These are phyloP conservation scores for Ophiocordyceps robertsii DNA, from an alignment of 2,329 filamentous ascomycete species.

Conservation along the genomic window DNA sequence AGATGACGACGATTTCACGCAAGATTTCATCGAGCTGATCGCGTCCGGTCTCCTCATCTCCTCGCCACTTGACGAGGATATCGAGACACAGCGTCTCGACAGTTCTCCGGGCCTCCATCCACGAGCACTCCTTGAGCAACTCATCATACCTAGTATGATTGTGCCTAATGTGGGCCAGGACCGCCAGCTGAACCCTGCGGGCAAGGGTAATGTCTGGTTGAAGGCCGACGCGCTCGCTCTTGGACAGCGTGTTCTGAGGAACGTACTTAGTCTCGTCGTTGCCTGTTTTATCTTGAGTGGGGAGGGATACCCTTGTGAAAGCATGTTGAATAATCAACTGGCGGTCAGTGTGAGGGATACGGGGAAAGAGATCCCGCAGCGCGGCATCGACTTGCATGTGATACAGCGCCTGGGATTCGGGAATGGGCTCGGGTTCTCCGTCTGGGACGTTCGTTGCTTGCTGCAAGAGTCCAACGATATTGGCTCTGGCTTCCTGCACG, in stretches of 20 bases:
- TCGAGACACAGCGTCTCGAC: constrained; percentile 50
- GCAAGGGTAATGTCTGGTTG: constrained; percentile 41
- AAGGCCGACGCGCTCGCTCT: constrained; percentile 44
- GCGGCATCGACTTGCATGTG: constrained; percentile 48
- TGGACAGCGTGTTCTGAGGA: constrained; percentile 21
- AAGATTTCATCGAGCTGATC: constrained; percentile 56
- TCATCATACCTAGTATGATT: constrained; percentile 53
- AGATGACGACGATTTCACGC: constrained; percentile 51
- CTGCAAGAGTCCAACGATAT: constrained; percentile 12
- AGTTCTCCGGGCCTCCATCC: constrained; percentile 34
- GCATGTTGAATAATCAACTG: constrained; percentile 48
- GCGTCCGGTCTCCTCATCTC: constrained; percentile 54
- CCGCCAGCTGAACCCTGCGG: constrained; percentile 50
- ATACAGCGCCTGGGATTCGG: constrained; percentile 44
- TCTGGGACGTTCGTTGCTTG: constrained; percentile 8
- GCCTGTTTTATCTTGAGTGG: neutral
- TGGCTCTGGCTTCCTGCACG: constrained; percentile 37
- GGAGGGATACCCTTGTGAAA: constrained; percentile 40
- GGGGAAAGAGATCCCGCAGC: constrained; percentile 49
- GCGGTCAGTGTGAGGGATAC: constrained; percentile 52
- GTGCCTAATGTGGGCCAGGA: constrained; percentile 53
- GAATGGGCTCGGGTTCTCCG: constrained; percentile 39
- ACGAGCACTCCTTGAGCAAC: constrained; percentile 30
- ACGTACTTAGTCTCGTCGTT: neutral
- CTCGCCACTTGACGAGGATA: constrained; percentile 57